A percentile compares a stretch with the other conserved stretches of the same genome.
Conservation (phyloP, 768 basidiomycete genomes). For the Boletus insuetus region DNA sequence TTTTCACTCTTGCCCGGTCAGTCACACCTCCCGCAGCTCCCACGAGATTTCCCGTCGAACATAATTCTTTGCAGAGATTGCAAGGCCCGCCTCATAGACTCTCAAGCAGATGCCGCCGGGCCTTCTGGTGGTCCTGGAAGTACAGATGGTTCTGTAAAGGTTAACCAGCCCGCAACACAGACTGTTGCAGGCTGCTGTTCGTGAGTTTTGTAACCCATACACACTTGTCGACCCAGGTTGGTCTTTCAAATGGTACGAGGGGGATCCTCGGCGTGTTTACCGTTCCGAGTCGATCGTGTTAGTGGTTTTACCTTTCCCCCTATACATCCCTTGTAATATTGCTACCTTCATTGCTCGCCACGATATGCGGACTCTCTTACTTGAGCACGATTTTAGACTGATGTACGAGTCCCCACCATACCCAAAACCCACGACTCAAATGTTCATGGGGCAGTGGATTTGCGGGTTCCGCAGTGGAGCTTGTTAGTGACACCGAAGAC, state of each 20-base stretch:
- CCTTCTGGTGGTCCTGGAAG: constrained; percentile 35
- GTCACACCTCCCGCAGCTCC: constrained; percentile 25
- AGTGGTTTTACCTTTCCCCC: constrained; percentile 5
- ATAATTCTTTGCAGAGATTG: constrained; percentile 66
- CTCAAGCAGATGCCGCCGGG: constrained; percentile 64
- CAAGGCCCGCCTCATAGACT: constrained; percentile 96
- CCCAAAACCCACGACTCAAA: too few relatives aligned
- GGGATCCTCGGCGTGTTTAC: constrained; percentile 1
- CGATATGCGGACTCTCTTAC: not conserved
- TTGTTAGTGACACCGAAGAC: too few relatives aligned
- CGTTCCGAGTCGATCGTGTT: constrained; percentile 6
- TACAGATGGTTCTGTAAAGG: constrained; percentile 60
- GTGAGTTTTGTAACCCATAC: constrained; percentile 23
- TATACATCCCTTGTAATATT: constrained; percentile 20
- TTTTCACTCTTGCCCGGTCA: constrained; percentile 94
- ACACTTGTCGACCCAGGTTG: not conserved
- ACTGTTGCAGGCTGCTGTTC: constrained; percentile 53
- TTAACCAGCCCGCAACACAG: constrained; percentile 56
- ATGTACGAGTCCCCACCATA: too few relatives aligned
- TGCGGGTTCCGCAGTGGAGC: too few relatives aligned
- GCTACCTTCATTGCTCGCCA: constrained; percentile 9
- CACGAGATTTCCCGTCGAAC: not conserved
- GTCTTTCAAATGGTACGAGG: not conserved
- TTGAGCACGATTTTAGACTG: too few relatives aligned
- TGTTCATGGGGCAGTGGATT: too few relatives aligned